Evolutionary conservation across 2,329 filamentous ascomycete genomes (phyloP), one percentile per base, ranked within the genome.

Genomic region (Pseudonectria foliicola): DNA sequence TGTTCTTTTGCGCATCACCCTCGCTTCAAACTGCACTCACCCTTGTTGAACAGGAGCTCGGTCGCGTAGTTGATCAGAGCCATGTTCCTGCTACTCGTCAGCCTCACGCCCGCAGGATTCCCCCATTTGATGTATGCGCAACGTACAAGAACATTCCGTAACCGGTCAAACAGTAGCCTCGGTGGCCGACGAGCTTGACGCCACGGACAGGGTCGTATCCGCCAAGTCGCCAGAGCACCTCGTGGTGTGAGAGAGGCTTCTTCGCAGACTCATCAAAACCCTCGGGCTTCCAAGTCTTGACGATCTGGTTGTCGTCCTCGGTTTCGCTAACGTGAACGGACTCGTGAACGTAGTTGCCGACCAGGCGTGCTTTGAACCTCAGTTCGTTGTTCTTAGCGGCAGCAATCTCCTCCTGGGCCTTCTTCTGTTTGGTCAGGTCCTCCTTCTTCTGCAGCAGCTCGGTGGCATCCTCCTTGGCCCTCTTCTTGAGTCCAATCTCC

Each of bases 51-150:
- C 14, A 96, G 77, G 61, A 94, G 96, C 55, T 94, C 83, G 31
- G 95, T 71, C 34, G 89, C 90, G 58, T 96, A 98, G 66, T 95
- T 95, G 63, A 95, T 81, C 33, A 98, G 73, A 2, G 92, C 92
- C 58, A 92, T 82, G 65, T 95, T 95, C 45, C 50, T 53, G 16
- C 35, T 21, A 23, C 15, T 25, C n/a, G 36, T 53, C 35, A 52
- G 45, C 26, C 31, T 29, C 29, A 29, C 15, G 18, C 18, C 8
- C 18, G 18, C 8, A 5, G n/a, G 12, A 13, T 5, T 34, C 26
- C 8, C 12, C 13, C 10, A 15, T 11, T 29, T 13, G 7, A 21
- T 13, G 3, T 10, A 13, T n/a, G 37, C 25, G 24, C 14, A 24
- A 16, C 50, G 35, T 35, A 53, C 50, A 95, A 70, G 60, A 90